Evolutionary conservation across 129 eudicot species (phyloP).

Genomic region (Centella asiatica): DNA sequence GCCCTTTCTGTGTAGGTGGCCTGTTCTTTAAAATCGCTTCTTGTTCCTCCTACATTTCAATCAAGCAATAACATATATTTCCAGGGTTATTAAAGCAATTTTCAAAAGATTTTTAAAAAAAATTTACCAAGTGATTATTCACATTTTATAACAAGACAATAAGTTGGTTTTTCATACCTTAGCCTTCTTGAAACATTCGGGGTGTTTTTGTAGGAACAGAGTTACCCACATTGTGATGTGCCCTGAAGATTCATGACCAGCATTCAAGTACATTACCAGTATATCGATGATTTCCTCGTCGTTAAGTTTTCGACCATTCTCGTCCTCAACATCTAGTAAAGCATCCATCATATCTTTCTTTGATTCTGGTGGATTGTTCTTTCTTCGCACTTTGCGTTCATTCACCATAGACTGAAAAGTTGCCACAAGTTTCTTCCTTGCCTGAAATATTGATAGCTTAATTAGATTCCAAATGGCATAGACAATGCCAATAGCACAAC

Average conservation of each 20-base stretch:
- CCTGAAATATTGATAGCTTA: conserved; percentile 26
- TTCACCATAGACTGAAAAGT: conserved; percentile 45
- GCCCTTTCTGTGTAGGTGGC: conserved; percentile 54
- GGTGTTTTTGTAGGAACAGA: conserved; percentile 49
- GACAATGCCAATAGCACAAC: background rate
- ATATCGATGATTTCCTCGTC: conserved; percentile 91
- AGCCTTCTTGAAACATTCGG: conserved; percentile 49
- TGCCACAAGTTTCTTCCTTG: conserved; percentile 78
- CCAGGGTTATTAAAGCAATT: too few species aligned
- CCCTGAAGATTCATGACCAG: conserved; percentile 97
- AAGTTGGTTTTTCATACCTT: conserved; percentile 54
- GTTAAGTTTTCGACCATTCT: conserved; percentile 52
- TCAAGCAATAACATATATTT: background rate
- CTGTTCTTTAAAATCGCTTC: conserved; percentile 60
- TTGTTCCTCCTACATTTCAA: conserved; percentile 57
- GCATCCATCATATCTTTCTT: conserved; percentile 83
- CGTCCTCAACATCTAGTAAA: conserved; percentile 55
- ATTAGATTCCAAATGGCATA: background rate
- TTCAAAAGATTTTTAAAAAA: too few species aligned
- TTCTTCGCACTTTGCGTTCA: conserved; percentile 39
- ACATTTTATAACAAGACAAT: too few species aligned
- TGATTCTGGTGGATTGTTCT: conserved; percentile 12
- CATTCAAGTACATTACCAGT: conserved; percentile 83
- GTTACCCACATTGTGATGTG: conserved; percentile 91
- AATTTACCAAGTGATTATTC: too few species aligned